Evolutionary conservation across 2,329 filamentous ascomycete species (phyloP).

Genomic region (Colletotrichum sojae): DNA sequence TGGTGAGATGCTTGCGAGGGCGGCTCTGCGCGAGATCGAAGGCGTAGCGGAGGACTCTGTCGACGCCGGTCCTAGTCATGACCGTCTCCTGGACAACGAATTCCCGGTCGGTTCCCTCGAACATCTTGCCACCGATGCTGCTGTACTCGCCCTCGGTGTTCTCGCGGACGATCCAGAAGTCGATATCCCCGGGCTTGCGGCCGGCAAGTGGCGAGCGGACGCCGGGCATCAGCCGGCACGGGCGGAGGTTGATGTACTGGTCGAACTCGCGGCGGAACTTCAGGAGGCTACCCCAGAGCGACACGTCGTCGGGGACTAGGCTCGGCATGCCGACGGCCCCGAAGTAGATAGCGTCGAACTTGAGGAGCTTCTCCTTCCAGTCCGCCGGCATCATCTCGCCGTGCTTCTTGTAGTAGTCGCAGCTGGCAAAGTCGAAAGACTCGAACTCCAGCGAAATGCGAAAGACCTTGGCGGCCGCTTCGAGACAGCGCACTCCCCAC

Average conservation of each 20-base stretch:
- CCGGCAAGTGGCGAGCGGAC: slow-evolving; percentile 70
- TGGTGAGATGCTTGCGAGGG: slow-evolving; percentile 70
- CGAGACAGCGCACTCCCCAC: slow-evolving; percentile 47
- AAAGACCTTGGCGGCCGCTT: slow-evolving; percentile 59
- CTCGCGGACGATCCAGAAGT: slow-evolving; percentile 78
- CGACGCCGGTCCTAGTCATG: slow-evolving; percentile 73
- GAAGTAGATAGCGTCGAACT: slow-evolving; percentile 73
- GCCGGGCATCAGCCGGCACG: slow-evolving; percentile 72
- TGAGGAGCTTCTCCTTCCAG: slow-evolving; percentile 53
- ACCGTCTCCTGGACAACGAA: slow-evolving; percentile 74
- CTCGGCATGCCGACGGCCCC: slow-evolving; percentile 74
- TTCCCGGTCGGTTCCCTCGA: slow-evolving; percentile 71
- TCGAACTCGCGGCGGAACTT: slow-evolving; percentile 76
- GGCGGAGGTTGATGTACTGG: slow-evolving; percentile 77
- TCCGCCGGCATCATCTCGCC: slow-evolving; percentile 57
- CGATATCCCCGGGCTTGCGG: slow-evolving; percentile 66
- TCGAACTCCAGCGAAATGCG: slow-evolving; percentile 70
- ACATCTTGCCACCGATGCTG: slow-evolving; percentile 74
- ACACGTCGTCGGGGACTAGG: slow-evolving; percentile 74
- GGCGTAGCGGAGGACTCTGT: slow-evolving; percentile 73
- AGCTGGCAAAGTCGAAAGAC: slow-evolving; percentile 76
- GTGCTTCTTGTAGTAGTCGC: slow-evolving; percentile 64
- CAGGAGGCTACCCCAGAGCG: slow-evolving; percentile 74
- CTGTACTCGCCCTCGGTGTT: slow-evolving; percentile 78
- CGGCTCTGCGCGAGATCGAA: slow-evolving; percentile 72